Evolutionary conservation across 441 rosid species (phyloP).

Genomic region (Corymbia citriodora): DNA sequence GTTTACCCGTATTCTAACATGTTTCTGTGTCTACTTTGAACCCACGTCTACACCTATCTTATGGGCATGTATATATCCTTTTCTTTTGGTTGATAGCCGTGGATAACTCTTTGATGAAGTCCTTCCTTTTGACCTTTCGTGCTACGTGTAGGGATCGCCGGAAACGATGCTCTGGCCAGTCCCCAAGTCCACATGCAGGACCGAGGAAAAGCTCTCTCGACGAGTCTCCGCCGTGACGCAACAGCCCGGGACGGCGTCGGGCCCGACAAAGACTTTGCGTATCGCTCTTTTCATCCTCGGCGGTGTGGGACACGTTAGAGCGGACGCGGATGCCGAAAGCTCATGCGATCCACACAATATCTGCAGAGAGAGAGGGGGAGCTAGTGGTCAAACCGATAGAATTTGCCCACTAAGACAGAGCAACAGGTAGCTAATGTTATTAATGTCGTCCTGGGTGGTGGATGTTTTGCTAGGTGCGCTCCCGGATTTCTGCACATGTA

Average conservation of each 20-base stretch:
- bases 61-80: too few relatives aligned
- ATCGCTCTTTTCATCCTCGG: background rate
- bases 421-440: background rate
- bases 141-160: background rate
- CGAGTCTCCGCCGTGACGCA: background rate
- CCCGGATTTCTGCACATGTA: background rate
- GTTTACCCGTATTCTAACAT: too few relatives aligned
- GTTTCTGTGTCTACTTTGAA: too few relatives aligned
- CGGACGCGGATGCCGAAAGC: background rate
- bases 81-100: background rate
- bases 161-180: background rate
- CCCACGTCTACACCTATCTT: background rate
- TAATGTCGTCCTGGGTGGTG: background rate
- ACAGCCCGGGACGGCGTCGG: background rate
- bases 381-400: background rate
- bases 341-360: background rate
- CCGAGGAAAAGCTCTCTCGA: background rate
- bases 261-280: background rate
- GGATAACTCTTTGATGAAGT: background rate
- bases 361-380: background rate
- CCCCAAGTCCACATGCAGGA: background rate
- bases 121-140: background rate
- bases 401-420: background rate
- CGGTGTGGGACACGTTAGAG: background rate
- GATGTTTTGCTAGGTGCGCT: background rate